These are phyloP conservation scores for Besnoitia besnoiti DNA, from an alignment of 169 alveolate genomes.

Conservation along the genomic window DNA sequence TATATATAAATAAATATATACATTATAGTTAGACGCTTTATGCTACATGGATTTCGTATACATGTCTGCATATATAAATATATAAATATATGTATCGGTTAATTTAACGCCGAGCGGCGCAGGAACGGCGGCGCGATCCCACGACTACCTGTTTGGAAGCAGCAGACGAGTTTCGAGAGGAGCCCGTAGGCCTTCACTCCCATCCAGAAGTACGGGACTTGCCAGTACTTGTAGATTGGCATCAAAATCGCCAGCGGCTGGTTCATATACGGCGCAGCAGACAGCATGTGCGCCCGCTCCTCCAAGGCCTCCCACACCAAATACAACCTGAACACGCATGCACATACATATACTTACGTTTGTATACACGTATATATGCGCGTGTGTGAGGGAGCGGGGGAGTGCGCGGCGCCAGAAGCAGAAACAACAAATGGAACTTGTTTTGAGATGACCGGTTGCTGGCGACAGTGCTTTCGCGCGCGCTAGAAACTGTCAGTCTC, in stretches of 20 bases:
- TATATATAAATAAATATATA: background rate
- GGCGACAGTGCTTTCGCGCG: too few relatives aligned
- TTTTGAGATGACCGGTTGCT: too few relatives aligned
- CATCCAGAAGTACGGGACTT: conserved; percentile 87
- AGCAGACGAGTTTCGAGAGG: conserved; percentile 84
- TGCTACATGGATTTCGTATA: background rate
- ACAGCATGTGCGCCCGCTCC: conserved; percentile 91
- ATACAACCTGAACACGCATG: conserved; percentile 49
- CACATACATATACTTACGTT: background rate
- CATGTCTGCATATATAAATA: background rate
- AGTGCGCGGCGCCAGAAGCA: too few relatives aligned
- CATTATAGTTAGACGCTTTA: background rate
- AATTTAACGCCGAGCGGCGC: too few relatives aligned
- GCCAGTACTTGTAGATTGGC: conserved; percentile 88
- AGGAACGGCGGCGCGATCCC: background rate
- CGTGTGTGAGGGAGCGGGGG: too few relatives aligned
- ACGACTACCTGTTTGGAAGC: conserved; percentile 75
- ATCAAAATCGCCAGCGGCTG: conserved; percentile 86
- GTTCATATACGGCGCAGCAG: conserved; percentile 88
- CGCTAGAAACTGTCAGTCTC: too few relatives aligned
- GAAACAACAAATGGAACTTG: too few relatives aligned
- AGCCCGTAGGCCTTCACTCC: conserved; percentile 88
- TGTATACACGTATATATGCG: too few relatives aligned
- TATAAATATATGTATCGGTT: background rate
- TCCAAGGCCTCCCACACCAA: conserved; percentile 92